A percentile compares a stretch with the other conserved stretches of the same genome.
Evolutionary conservation across 306 rosid genomes (phyloP).

Genomic region (Lablab purpureus): DNA sequence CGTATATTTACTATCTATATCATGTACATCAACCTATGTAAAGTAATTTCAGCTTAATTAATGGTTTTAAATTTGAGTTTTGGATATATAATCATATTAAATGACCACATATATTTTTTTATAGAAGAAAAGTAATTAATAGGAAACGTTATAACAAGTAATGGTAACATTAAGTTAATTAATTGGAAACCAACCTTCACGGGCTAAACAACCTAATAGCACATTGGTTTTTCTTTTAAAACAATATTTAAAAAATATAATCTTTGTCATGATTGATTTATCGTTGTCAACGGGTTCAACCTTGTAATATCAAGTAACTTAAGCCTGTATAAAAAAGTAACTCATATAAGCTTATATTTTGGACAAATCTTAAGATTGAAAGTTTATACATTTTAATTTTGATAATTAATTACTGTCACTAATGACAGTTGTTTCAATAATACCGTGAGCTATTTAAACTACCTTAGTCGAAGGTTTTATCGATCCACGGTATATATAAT

Average conservation of each 20-base stretch:
- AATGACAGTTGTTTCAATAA: conserved; percentile 32
- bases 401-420: conserved; percentile 7
- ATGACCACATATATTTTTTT: too few relatives aligned
- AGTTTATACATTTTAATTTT: conserved; percentile 11
- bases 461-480: conserved; percentile 35
- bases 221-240: conserved; percentile 42
- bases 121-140: too few relatives aligned
- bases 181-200: conserved; percentile 11
- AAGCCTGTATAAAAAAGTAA: background rate
- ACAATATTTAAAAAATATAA: background rate
- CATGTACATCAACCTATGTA: too few relatives aligned
- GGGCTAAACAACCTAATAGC: conserved; percentile 48
- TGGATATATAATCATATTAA: too few relatives aligned
- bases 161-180: background rate
- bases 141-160: background rate
- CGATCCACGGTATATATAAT: conserved; percentile 28
- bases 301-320: conserved; percentile 8
- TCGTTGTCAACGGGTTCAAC: conserved; percentile 36
- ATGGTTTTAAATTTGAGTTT: too few relatives aligned
- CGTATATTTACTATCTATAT: too few relatives aligned
- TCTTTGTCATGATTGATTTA: conserved; percentile 29
- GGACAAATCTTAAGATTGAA: conserved; percentile 22
- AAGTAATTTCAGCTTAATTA: too few relatives aligned
- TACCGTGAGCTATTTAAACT: conserved; percentile 48
- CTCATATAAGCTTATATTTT: conserved; percentile 21